A percentile compares a stretch with the other conserved stretches of the same genome.
These are phyloP conservation scores for Trichoderma polysporum DNA, from an alignment of 2,329 filamentous ascomycete species.

Conservation along the genomic window DNA sequence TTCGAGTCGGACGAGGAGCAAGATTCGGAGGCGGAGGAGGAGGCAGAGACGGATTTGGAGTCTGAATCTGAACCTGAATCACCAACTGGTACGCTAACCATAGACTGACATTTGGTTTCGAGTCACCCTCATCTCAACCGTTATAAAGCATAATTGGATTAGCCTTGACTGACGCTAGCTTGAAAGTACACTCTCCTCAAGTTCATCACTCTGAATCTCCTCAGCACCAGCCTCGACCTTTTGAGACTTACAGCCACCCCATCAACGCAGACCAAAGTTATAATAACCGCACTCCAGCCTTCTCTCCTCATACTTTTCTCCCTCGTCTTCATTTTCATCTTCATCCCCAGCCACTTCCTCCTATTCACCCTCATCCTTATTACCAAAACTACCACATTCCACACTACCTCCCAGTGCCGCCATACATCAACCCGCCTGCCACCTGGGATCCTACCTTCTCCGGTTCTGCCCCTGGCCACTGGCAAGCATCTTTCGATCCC, in stretches of 20 bases:
- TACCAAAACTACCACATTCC: neutral
- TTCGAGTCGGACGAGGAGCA: slow-evolving; percentile 30
- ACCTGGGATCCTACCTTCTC: slow-evolving; percentile 34
- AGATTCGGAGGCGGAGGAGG: slow-evolving; percentile 13
- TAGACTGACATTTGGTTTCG: neutral
- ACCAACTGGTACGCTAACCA: slow-evolving; percentile 6
- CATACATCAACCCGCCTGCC: slow-evolving; percentile 19
- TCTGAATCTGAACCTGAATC: slow-evolving; percentile 8
- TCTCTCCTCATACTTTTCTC: neutral
- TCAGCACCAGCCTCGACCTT: neutral
- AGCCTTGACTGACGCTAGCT: neutral
- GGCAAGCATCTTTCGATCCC: slow-evolving; percentile 37
- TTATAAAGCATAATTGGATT: neutral
- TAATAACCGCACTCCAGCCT: neutral
- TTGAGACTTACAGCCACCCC: neutral
- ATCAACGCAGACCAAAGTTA: neutral
- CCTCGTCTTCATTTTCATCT: neutral
- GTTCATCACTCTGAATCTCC: neutral
- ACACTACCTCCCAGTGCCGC: neutral
- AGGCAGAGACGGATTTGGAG: neutral
- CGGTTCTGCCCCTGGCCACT: slow-evolving; percentile 35
- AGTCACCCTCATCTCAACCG: neutral
- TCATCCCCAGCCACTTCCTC: neutral
- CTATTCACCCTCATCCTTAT: neutral
- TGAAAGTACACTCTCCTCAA: neutral